phyloP scores from a whole-genome alignment of 2,329 filamentous ascomycete genomes.

The Trichoderma simmonsii region DNA sequence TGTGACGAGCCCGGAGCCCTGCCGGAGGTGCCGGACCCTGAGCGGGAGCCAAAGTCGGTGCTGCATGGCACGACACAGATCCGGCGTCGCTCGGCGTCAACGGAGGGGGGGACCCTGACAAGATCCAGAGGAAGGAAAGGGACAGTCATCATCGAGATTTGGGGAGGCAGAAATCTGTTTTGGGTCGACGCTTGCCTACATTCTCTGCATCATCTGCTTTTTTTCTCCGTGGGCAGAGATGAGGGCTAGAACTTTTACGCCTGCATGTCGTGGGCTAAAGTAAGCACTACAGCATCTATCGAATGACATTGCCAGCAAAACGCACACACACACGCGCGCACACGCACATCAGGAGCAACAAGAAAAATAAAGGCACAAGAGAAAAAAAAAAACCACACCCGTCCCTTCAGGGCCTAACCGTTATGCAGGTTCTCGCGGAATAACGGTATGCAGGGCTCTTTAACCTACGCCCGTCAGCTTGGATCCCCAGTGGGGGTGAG shows the following conservation, averaged over 20 bases:
- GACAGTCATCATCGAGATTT: background rate
- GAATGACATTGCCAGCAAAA: background rate
- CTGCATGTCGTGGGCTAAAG: background rate
- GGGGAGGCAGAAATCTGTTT: background rate
- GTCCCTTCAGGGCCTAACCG: background rate
- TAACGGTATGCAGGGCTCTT: slow-evolving; percentile 1
- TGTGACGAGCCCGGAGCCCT: slow-evolving; percentile 11
- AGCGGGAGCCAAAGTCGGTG: slow-evolving; percentile 11
- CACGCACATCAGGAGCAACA: background rate
- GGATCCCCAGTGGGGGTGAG: background rate
- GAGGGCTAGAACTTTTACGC: slow-evolving; percentile 10
- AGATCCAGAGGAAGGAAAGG: background rate
- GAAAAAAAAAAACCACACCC: background rate
- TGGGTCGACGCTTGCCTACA: background rate
- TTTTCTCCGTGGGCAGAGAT: background rate
- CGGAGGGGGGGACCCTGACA: background rate
- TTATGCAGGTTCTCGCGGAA: background rate
- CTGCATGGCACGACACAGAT: background rate
- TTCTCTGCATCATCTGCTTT: background rate
- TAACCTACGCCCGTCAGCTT: background rate
- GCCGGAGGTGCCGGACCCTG: slow-evolving; percentile 7
- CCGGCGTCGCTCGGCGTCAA: background rate
- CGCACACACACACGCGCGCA: background rate
- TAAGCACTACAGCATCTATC: slow-evolving; percentile 14
- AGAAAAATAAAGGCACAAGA: background rate